Percentiles rank a stretch among this genome's conserved stretches.
phyloP scores from a whole-genome alignment of 208 protist species.

The Tritrichomonas foetus region DNA sequence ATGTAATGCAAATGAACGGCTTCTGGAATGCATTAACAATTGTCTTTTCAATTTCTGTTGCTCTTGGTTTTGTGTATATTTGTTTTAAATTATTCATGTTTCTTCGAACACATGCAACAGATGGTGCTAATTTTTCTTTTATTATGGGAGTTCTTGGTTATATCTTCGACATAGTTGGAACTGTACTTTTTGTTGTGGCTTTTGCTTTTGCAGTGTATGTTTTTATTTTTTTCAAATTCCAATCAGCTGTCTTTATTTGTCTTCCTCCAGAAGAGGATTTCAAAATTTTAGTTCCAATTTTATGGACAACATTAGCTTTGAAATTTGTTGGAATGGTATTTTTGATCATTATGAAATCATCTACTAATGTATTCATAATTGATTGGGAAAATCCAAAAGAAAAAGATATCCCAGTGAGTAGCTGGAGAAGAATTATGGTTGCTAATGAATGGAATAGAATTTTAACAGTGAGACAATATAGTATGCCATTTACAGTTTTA shows the following conservation, averaged over 20 bases:
- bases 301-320: too few species aligned
- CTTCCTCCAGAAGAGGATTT: neutral
- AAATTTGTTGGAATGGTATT: too few species aligned
- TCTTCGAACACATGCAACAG: neutral
- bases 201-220: neutral
- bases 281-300: neutral
- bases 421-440: neutral
- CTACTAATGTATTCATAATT: neutral
- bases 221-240: neutral
- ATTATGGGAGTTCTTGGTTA: neutral
- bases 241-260: neutral
- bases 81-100: neutral
- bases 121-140: neutral
- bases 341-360: neutral
- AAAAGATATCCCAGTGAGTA: neutral
- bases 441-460: neutral
- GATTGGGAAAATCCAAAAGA: constrained; percentile 11
- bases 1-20: neutral
- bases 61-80: neutral
- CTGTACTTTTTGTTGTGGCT: neutral
- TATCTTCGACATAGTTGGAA: neutral
- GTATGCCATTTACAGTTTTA: neutral
- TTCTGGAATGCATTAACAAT: neutral
- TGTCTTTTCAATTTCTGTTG: neutral
- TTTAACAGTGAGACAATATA: neutral